Base-by-base conservation (phyloP, 805 yeast species). In the Ogataea zsoltii region DNA sequence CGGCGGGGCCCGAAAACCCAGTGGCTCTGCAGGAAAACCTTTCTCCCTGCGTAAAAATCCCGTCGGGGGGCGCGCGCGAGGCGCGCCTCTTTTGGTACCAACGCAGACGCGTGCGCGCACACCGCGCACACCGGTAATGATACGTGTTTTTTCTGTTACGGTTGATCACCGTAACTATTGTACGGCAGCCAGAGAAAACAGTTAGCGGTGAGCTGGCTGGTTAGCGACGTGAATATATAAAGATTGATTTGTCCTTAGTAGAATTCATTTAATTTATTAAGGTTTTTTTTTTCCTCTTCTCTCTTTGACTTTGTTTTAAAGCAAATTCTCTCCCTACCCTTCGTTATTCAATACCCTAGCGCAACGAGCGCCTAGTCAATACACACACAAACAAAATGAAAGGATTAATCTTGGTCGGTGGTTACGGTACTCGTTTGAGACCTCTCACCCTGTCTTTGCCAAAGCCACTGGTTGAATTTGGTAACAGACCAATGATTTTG, bases 371-470 rank as follows among this genome's bases (percentile, higher is more conserved):
- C 29, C 17, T 19, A 28, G 19, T 10, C n/a, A 12, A 25, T 7
- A 28, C 18, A 16, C 39, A 39, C 46, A 49, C 51, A 43, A 52
- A 44, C 38, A 54, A 44, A 42, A 89, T 90, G 97, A 90, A 90
- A 79, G 97, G 96, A 69, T 83, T 92, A 72, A 92, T 92, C 80
- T 84, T 92, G 70, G 98, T 92, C 62, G 99, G 99, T 68, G 99
- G 99, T 73, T 94, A 91, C 79, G 99, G 99, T 80, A 94, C 99
- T 66, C 94, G 99, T 78, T 86, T 94, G 77, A 91, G 99, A 82
- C 99, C 99, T 53, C 79, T 94, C 65, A 91, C 98, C 53, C 77
- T 91, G 62, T 89, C 97, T 48, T 80, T 85, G 55, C 98, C 98
- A 70, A 91, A 91, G 75, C 98, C 98, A 42, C 79, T 91, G 71